Conservation (phyloP, 225 moss, liverwort and hornwort species). For the Pleurozium schreberi region DNA sequence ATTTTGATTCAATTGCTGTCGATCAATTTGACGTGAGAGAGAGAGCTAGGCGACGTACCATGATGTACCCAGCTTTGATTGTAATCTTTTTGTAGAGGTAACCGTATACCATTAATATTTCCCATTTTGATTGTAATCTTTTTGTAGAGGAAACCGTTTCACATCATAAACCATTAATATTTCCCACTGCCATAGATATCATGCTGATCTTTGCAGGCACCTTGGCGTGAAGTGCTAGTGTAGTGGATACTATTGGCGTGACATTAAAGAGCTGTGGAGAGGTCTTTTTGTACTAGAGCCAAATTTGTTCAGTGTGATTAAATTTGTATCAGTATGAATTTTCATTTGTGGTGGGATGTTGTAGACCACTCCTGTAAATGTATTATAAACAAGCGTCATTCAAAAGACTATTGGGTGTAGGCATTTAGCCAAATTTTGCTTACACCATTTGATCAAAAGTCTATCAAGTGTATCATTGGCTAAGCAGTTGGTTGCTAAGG, state of each 20-base stretch:
- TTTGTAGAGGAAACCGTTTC: slow-evolving; percentile 13
- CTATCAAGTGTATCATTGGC: background rate
- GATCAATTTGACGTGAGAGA: slow-evolving; percentile 25
- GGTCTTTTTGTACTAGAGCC: background rate
- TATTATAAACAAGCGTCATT: background rate
- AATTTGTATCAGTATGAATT: background rate
- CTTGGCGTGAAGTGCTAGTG: background rate
- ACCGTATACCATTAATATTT: background rate
- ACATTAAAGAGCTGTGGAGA: background rate
- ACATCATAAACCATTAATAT: background rate
- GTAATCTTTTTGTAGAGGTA: slow-evolving; percentile 23
- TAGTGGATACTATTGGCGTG: background rate
- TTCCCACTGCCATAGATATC: background rate
- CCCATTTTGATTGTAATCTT: slow-evolving; percentile 13
- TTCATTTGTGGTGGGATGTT: background rate
- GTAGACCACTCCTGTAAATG: background rate
- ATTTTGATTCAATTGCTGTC: slow-evolving; percentile 5
- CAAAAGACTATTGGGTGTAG: background rate
- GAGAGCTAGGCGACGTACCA: background rate
- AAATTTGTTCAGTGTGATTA: background rate
- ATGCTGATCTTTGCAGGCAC: background rate
- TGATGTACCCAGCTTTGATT: slow-evolving; percentile 4
- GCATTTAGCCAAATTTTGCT: background rate
- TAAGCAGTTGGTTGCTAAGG: background rate
- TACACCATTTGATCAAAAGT: background rate